phyloP scores from a whole-genome alignment of 2,329 filamentous ascomycete species.

The Talaromyces sp. region DNA sequence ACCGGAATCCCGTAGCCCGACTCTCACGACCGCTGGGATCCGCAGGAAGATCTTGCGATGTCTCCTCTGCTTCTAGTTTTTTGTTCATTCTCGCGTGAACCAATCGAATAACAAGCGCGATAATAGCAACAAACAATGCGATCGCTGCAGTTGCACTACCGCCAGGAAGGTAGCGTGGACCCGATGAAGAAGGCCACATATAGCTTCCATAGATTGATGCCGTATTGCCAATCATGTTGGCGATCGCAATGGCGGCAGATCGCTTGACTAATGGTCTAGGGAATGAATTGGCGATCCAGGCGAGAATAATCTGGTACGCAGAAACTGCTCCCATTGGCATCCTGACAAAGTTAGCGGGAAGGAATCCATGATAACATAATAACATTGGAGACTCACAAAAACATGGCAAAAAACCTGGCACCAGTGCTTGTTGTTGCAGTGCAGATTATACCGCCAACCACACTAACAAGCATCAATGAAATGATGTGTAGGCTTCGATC shows the following conservation, averaged over 20 bases:
- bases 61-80: constrained; percentile 28
- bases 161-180: constrained; percentile 42
- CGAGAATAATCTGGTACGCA: constrained; percentile 48
- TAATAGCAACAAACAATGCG: constrained; percentile 35
- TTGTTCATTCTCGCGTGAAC: constrained; percentile 40
- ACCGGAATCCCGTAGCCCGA: constrained; percentile 19
- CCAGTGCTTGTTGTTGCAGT: constrained; percentile 55
- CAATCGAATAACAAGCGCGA: constrained; percentile 38
- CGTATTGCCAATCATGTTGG: constrained; percentile 47
- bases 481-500: constrained; percentile 63
- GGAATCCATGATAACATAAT: neutral
- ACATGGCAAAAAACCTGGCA: constrained; percentile 65
- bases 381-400: constrained; percentile 43
- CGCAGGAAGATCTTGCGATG: neutral
- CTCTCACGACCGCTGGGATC: constrained; percentile 9
- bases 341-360: constrained; percentile 12
- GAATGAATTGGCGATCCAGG: constrained; percentile 48
- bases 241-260: constrained; percentile 45
- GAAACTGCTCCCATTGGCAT: constrained; percentile 59
- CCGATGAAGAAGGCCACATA: constrained; percentile 38
- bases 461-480: constrained; percentile 55
- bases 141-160: constrained; percentile 40
- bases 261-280: constrained; percentile 50
- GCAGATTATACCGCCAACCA: constrained; percentile 59
- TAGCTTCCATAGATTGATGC: constrained; percentile 47